A percentile compares a stretch with the other conserved stretches of the same genome.
phyloP scores from a whole-genome alignment of 352 stramenopile species.

The Pythium plurisporium region DNA sequence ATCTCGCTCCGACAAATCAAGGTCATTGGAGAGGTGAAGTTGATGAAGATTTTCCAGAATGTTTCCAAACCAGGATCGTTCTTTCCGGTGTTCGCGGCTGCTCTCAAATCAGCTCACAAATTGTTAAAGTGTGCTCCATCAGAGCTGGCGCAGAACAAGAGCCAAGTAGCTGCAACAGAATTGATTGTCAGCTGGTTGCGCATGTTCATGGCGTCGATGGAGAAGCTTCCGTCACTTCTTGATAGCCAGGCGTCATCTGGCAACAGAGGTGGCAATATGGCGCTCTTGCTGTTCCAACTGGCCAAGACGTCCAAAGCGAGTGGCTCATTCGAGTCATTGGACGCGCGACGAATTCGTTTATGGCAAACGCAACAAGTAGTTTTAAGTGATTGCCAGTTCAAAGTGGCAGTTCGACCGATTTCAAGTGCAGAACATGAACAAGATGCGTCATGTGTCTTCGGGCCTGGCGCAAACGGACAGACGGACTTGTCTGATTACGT shows the following conservation, averaged over 20 bases:
- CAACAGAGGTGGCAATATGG: slow-evolving; percentile 60
- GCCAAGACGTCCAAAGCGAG: slow-evolving; percentile 49
- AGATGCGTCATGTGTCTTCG: slow-evolving; percentile 32
- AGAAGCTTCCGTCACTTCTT: slow-evolving; percentile 46
- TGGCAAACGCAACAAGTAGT: slow-evolving; percentile 48
- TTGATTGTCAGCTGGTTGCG: slow-evolving; percentile 50
- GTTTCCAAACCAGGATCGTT: slow-evolving; percentile 1
- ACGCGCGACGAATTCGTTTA: slow-evolving; percentile 13
- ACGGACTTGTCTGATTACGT: slow-evolving; percentile 43
- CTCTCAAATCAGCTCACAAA: slow-evolving; percentile 22
- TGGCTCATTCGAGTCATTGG: slow-evolving; percentile 28
- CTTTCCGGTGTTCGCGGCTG: slow-evolving; percentile 17
- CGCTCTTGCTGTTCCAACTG: slow-evolving; percentile 53
- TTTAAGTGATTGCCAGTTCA: slow-evolving; percentile 35
- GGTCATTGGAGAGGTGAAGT: not conserved
- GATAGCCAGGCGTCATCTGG: slow-evolving; percentile 55
- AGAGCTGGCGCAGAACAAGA: not conserved
- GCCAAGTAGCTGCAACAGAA: slow-evolving; percentile 25
- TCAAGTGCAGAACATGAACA: slow-evolving; percentile 25
- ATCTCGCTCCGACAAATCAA: not conserved
- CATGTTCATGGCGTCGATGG: slow-evolving; percentile 43
- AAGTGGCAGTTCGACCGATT: slow-evolving; percentile 41
- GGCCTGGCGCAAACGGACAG: slow-evolving; percentile 16
- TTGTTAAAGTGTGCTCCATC: slow-evolving; percentile 7
- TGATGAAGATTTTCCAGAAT: not conserved